Base-by-base conservation (phyloP, 2,329 filamentous ascomycete genomes). In the Blastomyces gilchristii region DNA sequence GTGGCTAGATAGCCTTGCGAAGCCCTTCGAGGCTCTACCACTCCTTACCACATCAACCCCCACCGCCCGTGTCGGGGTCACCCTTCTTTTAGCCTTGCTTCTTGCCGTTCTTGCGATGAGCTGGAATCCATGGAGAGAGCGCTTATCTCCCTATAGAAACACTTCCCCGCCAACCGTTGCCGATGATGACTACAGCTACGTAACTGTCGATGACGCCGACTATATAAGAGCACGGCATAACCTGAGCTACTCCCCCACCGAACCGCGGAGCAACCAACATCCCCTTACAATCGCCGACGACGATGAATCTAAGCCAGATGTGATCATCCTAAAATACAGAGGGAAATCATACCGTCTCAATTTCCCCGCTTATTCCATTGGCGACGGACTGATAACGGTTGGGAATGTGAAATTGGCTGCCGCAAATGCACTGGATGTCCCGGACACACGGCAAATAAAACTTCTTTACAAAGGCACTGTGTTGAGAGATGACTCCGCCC, bases 391-490 rank as follows among this genome's bases (percentile, higher is more conserved):
- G 18, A 68, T 80, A 56, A 77, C 71, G 34, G 73, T 81, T 41
- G 74, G 75, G 37, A 71, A 77, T 22, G 65, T 81, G 50, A 71
- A 79, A 53, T 69, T 73, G 49, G 69, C 71, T 6, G 77, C 78
- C 14, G 79, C 77, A 1, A 68, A 71, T 45, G 70, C 71, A 63
- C 73, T 75, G 18, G 71, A 71, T 16, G 73, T 74, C 8, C 63
- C 67, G 3, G 69, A 78, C 60, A 71, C 74, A 16, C 68, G 73
- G 49, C 72, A 73, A 31, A 71, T 81, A 63, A 75, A 75, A 62
- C 65, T 81, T 45, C 70, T 81, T 4, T 81, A 81, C 69, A 81
- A 80, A 69, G 78, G 78, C 34, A 75, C 73, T 39, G 65, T 78
- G 45, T 68, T 81, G 58, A 77, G 76, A 61, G 71, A 79, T 64